Conservation (phyloP, 2,329 filamentous ascomycete species). For the Aspergillus persii region DNA sequence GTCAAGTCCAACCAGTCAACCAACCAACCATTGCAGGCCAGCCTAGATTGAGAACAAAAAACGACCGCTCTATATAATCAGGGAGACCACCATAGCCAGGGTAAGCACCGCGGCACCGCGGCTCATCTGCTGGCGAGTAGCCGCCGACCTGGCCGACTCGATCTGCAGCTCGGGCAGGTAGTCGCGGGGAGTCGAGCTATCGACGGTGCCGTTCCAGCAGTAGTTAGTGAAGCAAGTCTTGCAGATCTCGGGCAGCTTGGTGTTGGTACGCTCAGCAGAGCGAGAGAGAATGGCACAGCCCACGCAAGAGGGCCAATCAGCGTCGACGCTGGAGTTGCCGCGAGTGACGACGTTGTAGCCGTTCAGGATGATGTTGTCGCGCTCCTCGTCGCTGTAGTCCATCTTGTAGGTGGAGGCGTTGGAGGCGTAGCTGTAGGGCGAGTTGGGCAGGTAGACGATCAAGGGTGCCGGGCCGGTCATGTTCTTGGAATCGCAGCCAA, state of each 20-base stretch:
- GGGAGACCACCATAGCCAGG: conserved; percentile 1
- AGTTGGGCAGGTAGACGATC: conserved; percentile 84
- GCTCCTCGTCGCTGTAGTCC: conserved; percentile 61
- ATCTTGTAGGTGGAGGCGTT: conserved; percentile 78
- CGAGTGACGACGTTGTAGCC: conserved; percentile 58
- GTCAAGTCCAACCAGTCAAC: background rate
- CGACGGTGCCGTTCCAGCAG: conserved; percentile 85
- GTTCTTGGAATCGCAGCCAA: conserved; percentile 71
- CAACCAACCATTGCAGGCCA: background rate
- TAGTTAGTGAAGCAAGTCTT: conserved; percentile 73
- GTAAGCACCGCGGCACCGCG: conserved; percentile 4
- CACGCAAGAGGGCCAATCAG: conserved; percentile 77
- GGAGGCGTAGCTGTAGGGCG: conserved; percentile 70
- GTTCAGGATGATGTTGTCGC: conserved; percentile 80
- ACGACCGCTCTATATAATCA: conserved; percentile 1
- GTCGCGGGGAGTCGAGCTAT: conserved; percentile 24
- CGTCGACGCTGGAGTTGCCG: conserved; percentile 73
- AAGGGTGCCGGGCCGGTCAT: conserved; percentile 53
- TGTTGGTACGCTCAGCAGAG: conserved; percentile 69
- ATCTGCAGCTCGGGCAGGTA: conserved; percentile 13
- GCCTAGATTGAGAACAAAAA: background rate
- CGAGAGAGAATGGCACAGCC: conserved; percentile 82
- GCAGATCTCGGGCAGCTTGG: conserved; percentile 69
- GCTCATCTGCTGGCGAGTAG: conserved; percentile 1
- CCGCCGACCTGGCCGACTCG: background rate